Conservation (phyloP, 768 basidiomycete species). For the Sistotremastrum suecicum region DNA sequence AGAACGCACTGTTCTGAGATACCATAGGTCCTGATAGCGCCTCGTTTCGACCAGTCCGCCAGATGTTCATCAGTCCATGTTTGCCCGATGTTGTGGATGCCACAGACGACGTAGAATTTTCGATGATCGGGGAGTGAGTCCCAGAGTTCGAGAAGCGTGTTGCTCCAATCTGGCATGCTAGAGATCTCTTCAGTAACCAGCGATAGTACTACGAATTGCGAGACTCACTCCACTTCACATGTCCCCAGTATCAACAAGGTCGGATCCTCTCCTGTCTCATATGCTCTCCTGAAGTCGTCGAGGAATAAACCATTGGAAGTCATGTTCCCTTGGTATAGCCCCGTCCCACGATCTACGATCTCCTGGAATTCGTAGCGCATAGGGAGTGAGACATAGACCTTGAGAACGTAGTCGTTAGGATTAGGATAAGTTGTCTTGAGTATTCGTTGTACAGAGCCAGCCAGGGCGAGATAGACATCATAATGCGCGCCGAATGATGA, state of each 20-base stretch:
- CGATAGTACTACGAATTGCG: too few species aligned
- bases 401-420: too few species aligned
- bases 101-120: conserved; percentile 29
- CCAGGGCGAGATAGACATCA: conserved; percentile 25
- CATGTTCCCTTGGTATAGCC: conserved; percentile 18
- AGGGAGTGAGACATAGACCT: conserved; percentile 18
- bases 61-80: conserved; percentile 20
- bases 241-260: conserved; percentile 24
- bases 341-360: conserved; percentile 16
- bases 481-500: conserved; percentile 21
- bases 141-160: conserved; percentile 10
- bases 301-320: conserved; percentile 13
- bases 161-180: too few species aligned
- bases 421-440: conserved; percentile 9
- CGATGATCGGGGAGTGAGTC: conserved; percentile 18
- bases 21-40: conserved; percentile 23
- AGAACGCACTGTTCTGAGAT: conserved; percentile 26
- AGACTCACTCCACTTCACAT: conserved; percentile 28
- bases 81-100: conserved; percentile 21
- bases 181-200: too few species aligned
- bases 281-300: conserved; percentile 13
- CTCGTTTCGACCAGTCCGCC: conserved; percentile 23
- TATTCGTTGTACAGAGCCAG: conserved; percentile 19
- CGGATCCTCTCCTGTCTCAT: conserved; percentile 14
- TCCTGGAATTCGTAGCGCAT: conserved; percentile 20